Percentiles rank a stretch among this genome's conserved stretches.
Conservation (phyloP, 1,284 basidiomycete genomes). For the Leccinum huronense region DNA sequence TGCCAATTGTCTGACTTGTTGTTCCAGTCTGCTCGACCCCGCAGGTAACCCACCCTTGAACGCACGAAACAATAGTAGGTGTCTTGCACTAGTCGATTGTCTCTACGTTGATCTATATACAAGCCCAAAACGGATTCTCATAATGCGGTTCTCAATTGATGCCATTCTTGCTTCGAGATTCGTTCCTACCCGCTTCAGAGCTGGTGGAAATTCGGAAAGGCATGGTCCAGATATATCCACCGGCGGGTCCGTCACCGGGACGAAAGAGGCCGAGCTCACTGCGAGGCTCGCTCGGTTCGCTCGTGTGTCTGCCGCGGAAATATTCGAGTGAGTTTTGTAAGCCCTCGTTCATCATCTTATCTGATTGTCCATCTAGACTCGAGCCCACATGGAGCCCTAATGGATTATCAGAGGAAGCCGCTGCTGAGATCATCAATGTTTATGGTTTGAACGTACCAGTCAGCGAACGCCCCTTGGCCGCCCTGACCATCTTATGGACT, state of each 20-base stretch:
- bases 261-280: constrained; percentile 28
- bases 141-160: constrained; percentile 26
- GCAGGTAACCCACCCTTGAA: constrained; percentile 36
- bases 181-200: constrained; percentile 27
- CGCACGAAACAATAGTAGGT: constrained; percentile 22
- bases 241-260: constrained; percentile 9
- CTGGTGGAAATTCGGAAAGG: constrained; percentile 21
- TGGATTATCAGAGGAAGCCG: constrained; percentile 28
- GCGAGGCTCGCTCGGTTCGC: constrained; percentile 29
- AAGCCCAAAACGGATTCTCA: constrained; percentile 19
- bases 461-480: constrained; percentile 32
- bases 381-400: constrained; percentile 29
- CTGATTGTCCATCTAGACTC: constrained; percentile 22
- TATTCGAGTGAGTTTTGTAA: constrained; percentile 25
- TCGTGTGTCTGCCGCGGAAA: constrained; percentile 21
- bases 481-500: constrained; percentile 28
- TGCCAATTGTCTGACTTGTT: constrained; percentile 10
- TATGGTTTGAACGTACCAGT: constrained; percentile 32
- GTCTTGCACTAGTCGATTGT: neutral
- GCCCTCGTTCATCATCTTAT: neutral
- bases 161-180: constrained; percentile 25
- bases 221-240: constrained; percentile 33
- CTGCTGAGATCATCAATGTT: constrained; percentile 19
- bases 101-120: constrained; percentile 13
- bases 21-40: constrained; percentile 27